phyloP scores from a whole-genome alignment of 2,329 filamentous ascomycete species.

The Beauveria rudraprayagi region DNA sequence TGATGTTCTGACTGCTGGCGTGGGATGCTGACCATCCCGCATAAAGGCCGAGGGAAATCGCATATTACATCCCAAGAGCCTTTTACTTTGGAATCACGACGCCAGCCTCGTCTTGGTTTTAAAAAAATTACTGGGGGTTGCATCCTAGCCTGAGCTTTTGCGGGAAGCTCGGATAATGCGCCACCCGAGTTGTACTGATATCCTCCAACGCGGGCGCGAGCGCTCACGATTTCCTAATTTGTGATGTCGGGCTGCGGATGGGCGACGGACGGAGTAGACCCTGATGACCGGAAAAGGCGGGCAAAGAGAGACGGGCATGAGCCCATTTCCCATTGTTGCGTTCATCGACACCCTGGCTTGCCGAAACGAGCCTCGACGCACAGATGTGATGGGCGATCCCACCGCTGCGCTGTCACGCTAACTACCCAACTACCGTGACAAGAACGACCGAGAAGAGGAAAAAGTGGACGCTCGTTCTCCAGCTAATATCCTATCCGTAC shows the following conservation, averaged over 20 bases:
- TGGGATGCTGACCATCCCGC: too few species aligned
- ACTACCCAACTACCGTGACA: neutral
- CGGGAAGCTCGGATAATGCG: slow-evolving; percentile 3
- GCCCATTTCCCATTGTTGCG: too few species aligned
- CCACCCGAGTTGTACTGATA: neutral
- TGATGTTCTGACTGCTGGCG: too few species aligned
- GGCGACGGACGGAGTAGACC: too few species aligned
- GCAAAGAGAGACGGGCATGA: too few species aligned
- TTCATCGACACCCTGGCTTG: neutral
- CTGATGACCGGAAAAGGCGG: neutral
- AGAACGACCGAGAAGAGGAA: neutral
- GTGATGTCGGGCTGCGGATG: neutral
- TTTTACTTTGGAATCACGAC: too few species aligned
- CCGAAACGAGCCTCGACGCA: neutral
- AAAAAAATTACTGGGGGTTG: too few species aligned
- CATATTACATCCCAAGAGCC: too few species aligned
- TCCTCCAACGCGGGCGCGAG: too few species aligned
- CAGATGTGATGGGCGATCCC: neutral
- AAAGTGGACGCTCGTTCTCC: neutral
- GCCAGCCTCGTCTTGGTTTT: too few species aligned
- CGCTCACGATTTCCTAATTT: neutral
- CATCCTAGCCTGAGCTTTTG: neutral
- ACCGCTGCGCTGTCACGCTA: neutral
- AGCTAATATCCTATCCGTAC: neutral
- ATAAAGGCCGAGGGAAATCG: too few species aligned